Base-by-base conservation (phyloP, 306 rosid genomes). In the Acacia acuminata region DNA sequence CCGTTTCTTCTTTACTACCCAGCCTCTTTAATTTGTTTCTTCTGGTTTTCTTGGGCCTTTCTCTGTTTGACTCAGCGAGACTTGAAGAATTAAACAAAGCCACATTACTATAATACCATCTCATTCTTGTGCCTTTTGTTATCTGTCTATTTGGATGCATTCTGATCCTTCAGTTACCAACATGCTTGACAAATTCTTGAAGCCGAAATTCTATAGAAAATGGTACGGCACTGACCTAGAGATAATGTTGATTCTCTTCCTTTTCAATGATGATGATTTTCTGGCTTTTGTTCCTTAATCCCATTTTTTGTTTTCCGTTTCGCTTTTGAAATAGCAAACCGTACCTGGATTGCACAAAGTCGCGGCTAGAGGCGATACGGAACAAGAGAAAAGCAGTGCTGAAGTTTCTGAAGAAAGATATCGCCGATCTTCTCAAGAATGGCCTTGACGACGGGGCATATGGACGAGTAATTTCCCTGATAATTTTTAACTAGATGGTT, bases 321-420 rank as follows among this genome's bases (percentile, higher is more conserved):
- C 10, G 45, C 48, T 78, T 71, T 8, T 43, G 5, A 40, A 84
- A 83, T 79, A 96, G 99, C 93, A 96, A 94, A 86, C 47, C 92
- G 17, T 38, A 74, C 32, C n/a, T 91, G 76, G 94, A 88, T 83
- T 30, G 73, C 16, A 67, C 36, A 19, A 92, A 82, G 84, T 48
- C 73, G 73, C 86, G 99, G 76, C 68, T 96, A 9, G 98, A 94
- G 36, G 3, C 71, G 3, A 91, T 89, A 20, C 42, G 71, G 69
- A 96, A 84, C 88, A 96, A 90, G 87, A 91, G 86, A 82, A 88
- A 53, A 11, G 90, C 94, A 0, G 93, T 94, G 42, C 83, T 78
- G 81, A 96, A 92, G 86, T 92, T 83, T 76, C 88, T 92, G 65
- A 94, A 91, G 92, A 88, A 88, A 43, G 99, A 92, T 61, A 77